phyloP scores from a whole-genome alignment of 257 asterid species.

The Solanum lignicaule region DNA sequence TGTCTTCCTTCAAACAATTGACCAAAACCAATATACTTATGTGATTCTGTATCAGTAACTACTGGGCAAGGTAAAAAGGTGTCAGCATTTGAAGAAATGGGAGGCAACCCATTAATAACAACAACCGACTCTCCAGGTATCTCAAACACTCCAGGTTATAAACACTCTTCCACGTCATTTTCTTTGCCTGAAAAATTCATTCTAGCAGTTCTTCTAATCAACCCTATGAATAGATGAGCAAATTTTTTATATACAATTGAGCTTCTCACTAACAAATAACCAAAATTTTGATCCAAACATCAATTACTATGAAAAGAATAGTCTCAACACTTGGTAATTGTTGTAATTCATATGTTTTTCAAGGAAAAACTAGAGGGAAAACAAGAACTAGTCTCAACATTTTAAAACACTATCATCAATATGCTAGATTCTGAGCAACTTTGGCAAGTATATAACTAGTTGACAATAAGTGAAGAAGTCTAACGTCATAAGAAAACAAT shows the following conservation, averaged over 20 bases:
- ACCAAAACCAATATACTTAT: slow-evolving; percentile 25
- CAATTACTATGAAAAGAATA: background rate
- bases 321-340: background rate
- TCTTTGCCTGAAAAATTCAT: slow-evolving; percentile 25
- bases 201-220: background rate
- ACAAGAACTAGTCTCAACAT: too few species aligned
- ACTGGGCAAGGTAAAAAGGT: slow-evolving; percentile 4
- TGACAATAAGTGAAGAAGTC: too few species aligned
- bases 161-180: slow-evolving; percentile 13
- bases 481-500: too few species aligned
- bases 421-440: too few species aligned
- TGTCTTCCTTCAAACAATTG: slow-evolving; percentile 60
- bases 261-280: background rate
- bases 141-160: background rate
- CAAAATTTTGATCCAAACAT: background rate
- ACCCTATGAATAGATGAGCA: background rate
- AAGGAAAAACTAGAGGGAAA: too few species aligned
- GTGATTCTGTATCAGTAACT: slow-evolving; percentile 7
- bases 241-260: background rate
- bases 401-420: too few species aligned
- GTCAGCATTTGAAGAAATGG: slow-evolving; percentile 11
- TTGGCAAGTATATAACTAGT: too few species aligned
- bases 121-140: slow-evolving; percentile 51
- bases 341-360: too few species aligned
- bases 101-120: slow-evolving; percentile 30